phyloP scores from a whole-genome alignment of 192 early-diverging fungal species.

The Backusella liffmaniae region DNA sequence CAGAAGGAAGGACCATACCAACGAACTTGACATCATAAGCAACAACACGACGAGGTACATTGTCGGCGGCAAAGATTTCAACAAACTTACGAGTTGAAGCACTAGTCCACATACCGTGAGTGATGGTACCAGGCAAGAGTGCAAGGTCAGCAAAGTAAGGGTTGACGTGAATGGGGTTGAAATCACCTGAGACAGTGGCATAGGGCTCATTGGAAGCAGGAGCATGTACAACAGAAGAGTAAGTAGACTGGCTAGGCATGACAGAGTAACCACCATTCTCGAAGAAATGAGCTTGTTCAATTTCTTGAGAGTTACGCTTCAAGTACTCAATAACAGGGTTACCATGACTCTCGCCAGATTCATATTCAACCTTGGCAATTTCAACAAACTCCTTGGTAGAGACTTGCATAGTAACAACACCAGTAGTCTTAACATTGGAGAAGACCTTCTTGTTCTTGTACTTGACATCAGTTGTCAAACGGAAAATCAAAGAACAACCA shows the following conservation, averaged over 20 bases:
- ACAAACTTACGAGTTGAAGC: conserved; percentile 94
- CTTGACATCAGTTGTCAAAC: conserved; percentile 65
- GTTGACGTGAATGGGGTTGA: conserved; percentile 97
- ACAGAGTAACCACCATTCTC: conserved; percentile 90
- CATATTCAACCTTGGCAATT: conserved; percentile 79
- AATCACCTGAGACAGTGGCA: conserved; percentile 83
- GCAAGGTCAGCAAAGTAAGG: conserved; percentile 92
- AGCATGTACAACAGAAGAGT: conserved; percentile 83
- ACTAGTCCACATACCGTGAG: conserved; percentile 98
- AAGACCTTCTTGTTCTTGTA: conserved; percentile 61
- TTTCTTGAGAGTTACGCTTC: conserved; percentile 78
- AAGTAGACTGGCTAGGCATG: conserved; percentile 81
- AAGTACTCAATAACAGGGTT: conserved; percentile 91
- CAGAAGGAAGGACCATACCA: conserved; percentile 91
- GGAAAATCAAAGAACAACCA: conserved; percentile 72
- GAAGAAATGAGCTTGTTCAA: conserved; percentile 89
- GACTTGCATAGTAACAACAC: conserved; percentile 72
- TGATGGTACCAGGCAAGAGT: conserved; percentile 89
- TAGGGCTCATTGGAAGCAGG: conserved; percentile 88
- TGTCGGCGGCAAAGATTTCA: conserved; percentile 93
- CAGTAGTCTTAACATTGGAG: conserved; percentile 71
- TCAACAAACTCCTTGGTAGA: conserved; percentile 83
- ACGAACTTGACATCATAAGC: conserved; percentile 86
- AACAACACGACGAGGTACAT: conserved; percentile 84
- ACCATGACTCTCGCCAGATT: conserved; percentile 71